Evolutionary conservation across 805 yeast species (phyloP).

Genomic region (Komagataella phaffii): DNA sequence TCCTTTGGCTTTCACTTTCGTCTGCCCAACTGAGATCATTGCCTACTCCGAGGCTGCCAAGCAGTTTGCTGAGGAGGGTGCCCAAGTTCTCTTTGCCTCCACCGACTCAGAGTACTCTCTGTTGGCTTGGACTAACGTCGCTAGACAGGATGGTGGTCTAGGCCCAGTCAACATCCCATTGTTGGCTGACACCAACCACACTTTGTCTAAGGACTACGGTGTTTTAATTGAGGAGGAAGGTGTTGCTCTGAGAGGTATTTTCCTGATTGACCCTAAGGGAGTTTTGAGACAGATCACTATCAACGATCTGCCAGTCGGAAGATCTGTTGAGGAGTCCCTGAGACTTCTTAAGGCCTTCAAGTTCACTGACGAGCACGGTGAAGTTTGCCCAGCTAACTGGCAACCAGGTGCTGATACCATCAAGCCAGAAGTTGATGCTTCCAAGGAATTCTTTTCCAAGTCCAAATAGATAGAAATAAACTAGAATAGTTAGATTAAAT

Average conservation of each 20-base stretch:
- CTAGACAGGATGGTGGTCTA: conserved; percentile 96
- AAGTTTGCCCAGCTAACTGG: conserved; percentile 99
- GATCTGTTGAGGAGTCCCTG: conserved; percentile 95
- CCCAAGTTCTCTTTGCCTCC: conserved; percentile 88
- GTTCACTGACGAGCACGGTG: conserved; percentile 98
- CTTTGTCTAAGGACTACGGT: conserved; percentile 92
- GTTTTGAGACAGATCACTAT: conserved; percentile 90
- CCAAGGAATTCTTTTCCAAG: conserved; percentile 68
- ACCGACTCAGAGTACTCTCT: conserved; percentile 97
- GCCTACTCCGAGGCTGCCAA: conserved; percentile 94
- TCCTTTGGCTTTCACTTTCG: conserved; percentile 98
- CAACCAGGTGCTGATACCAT: conserved; percentile 87
- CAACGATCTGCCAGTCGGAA: conserved; percentile 98
- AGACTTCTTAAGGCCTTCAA: conserved; percentile 99
- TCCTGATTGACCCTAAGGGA: conserved; percentile 95
- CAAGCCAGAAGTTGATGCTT: conserved; percentile 65
- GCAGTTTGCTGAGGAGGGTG: conserved; percentile 77
- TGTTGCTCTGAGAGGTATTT: conserved; percentile 94
- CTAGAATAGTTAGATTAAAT: not conserved
- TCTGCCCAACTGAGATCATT: conserved; percentile 98
- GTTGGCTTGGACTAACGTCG: conserved; percentile 95
- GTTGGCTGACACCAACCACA: conserved; percentile 93
- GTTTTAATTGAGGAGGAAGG: conserved; percentile 95
- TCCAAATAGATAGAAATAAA: conserved; percentile 26
- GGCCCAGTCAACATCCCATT: conserved; percentile 93